These are phyloP conservation scores for Calocybe indica DNA, from an alignment of 768 basidiomycete genomes.

Conservation along the genomic window DNA sequence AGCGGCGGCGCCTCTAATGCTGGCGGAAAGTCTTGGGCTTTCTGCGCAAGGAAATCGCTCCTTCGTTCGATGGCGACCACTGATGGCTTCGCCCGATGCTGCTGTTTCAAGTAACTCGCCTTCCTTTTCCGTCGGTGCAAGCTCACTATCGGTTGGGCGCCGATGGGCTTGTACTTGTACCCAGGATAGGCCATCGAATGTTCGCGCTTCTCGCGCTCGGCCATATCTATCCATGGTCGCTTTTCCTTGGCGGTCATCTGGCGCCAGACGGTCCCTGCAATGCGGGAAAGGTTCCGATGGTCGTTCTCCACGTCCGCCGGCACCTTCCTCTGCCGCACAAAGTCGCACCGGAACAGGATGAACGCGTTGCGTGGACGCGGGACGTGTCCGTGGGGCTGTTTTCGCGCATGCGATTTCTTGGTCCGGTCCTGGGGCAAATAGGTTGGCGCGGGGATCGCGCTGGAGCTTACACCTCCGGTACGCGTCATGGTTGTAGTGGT, in stretches of 20 bases:
- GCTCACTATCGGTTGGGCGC: no score
- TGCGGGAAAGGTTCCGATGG: slow-evolving; percentile 63
- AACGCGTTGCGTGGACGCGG: slow-evolving; percentile 75
- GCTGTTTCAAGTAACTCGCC: no score
- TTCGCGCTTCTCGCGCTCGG: slow-evolving; percentile 38
- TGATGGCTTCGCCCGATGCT: no score
- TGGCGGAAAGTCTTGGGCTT: no score
- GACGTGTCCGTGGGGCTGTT: slow-evolving; percentile 48
- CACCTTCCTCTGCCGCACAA: slow-evolving; percentile 56
- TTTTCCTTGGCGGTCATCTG: slow-evolving; percentile 41
- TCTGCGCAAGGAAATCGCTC: no score
- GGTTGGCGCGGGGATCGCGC: slow-evolving; percentile 16
- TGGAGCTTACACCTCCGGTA: not conserved
- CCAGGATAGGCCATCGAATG: slow-evolving; percentile 36
- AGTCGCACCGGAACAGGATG: slow-evolving; percentile 74
- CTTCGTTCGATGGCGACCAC: no score
- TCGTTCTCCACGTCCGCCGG: slow-evolving; percentile 52
- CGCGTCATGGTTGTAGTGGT: no score
- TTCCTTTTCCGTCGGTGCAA: no score
- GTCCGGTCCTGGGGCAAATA: slow-evolving; percentile 16
- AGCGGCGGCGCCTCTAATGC: no score
- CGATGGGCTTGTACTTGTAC: slow-evolving; percentile 31
- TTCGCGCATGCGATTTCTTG: slow-evolving; percentile 46
- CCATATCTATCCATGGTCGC: slow-evolving; percentile 46
- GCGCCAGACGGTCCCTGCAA: slow-evolving; percentile 64